Evolutionary conservation across 176 grass and related monocot species (phyloP).

Genomic region (Avena eriantha): DNA sequence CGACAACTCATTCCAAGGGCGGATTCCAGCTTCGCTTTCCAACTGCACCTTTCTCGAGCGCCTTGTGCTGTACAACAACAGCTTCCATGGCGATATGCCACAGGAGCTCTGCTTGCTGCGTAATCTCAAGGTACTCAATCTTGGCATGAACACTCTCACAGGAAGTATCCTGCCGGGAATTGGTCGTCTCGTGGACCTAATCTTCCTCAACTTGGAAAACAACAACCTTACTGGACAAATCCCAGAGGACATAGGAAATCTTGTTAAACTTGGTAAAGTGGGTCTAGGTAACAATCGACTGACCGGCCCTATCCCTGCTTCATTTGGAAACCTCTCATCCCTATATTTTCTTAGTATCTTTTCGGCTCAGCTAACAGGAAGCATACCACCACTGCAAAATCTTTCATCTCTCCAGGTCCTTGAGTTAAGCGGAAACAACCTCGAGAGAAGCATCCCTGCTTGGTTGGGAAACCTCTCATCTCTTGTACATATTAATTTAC

Average conservation of each 20-base stretch:
- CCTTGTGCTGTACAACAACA: not conserved
- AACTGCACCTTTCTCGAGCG: not conserved
- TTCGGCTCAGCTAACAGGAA: not conserved
- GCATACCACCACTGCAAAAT: not conserved
- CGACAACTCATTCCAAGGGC: not conserved
- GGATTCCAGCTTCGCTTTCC: not conserved
- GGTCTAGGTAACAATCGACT: not conserved
- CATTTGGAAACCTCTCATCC: conserved; percentile 25
- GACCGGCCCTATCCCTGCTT: not conserved
- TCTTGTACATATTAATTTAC: not conserved
- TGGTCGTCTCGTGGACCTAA: not conserved
- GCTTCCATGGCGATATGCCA: not conserved
- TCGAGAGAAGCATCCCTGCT: not conserved
- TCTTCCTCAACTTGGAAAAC: fast-evolving
- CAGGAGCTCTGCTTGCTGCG: not conserved
- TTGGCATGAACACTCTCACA: not conserved
- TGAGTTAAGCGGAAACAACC: not conserved
- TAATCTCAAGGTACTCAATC: not conserved
- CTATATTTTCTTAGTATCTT: not conserved
- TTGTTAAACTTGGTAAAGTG: not conserved
- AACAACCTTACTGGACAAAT: conserved; percentile 34
- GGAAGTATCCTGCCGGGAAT: not conserved
- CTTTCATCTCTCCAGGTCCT: not conserved
- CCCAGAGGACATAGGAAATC: not conserved
- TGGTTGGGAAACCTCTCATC: conserved; percentile 35